Evolutionary conservation across 257 asterid species (phyloP).

Genomic region (Capsicum chinense): DNA sequence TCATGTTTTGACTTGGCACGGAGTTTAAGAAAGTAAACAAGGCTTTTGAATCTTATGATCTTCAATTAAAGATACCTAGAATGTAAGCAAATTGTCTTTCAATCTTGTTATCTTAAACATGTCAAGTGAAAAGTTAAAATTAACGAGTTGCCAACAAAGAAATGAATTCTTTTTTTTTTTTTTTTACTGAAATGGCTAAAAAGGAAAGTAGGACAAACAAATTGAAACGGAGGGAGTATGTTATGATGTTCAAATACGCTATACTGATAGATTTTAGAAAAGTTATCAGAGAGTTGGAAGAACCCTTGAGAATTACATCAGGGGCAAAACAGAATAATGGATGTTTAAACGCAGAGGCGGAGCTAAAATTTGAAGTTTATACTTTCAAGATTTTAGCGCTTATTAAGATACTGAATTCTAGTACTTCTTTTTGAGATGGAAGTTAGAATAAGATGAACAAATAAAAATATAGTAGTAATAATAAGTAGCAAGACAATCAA

Average conservation of each 20-base stretch:
- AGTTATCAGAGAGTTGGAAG: neutral
- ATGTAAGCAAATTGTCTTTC: too few species aligned
- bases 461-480: neutral
- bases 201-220: too few species aligned
- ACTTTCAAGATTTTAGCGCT: neutral
- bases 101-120: too few species aligned
- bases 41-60: too few species aligned
- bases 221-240: neutral
- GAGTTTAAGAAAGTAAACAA: too few species aligned
- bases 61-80: too few species aligned
- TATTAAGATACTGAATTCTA: neutral
- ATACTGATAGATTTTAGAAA: neutral
- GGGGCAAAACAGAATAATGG: neutral
- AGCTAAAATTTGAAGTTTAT: neutral
- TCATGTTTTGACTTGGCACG: too few species aligned
- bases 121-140: too few species aligned
- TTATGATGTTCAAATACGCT: neutral
- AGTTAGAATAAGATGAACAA: neutral
- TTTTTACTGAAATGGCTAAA: too few species aligned
- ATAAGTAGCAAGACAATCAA: constrained; percentile 34
- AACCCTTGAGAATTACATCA: neutral
- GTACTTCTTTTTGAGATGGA: neutral
- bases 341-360: neutral
- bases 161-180: too few species aligned
- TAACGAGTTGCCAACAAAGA: too few species aligned